Conservation (phyloP, 1,139 yeast genomes). For the Pichia sp. region DNA sequence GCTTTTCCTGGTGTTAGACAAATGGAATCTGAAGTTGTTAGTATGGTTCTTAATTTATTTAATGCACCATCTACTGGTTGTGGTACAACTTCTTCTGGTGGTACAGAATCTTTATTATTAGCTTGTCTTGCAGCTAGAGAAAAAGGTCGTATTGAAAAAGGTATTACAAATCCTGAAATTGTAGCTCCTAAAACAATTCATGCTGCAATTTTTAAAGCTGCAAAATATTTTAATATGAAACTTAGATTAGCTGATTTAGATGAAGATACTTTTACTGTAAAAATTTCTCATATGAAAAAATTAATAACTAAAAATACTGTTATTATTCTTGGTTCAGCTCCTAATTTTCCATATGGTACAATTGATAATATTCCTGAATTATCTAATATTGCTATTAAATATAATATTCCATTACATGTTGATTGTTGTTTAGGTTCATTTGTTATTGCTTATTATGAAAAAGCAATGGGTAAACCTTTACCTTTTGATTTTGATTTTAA, state of each 20-base stretch:
- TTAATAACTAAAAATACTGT: conserved; percentile 76
- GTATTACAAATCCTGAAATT: conserved; percentile 74
- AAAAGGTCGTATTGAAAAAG: conserved; percentile 47
- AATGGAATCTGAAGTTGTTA: conserved; percentile 93
- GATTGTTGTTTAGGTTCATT: conserved; percentile 96
- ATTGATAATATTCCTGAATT: conserved; percentile 80
- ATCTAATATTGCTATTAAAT: conserved; percentile 55
- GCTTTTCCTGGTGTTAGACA: conserved; percentile 94
- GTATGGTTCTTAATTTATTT: conserved; percentile 79
- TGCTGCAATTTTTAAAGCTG: conserved; percentile 94
- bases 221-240: conserved; percentile 83
- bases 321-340: conserved; percentile 86
- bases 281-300: conserved; percentile 53
- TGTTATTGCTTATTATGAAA: conserved; percentile 71
- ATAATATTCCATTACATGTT: conserved; percentile 80
- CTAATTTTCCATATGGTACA: conserved; percentile 95
- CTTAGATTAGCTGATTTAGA: conserved; percentile 76
- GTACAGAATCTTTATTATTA: conserved; percentile 83
- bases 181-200: conserved; percentile 87
- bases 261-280: conserved; percentile 46
- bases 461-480: conserved; percentile 42
- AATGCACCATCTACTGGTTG: conserved; percentile 67
- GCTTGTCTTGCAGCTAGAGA: conserved; percentile 85
- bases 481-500: conserved; percentile 78
- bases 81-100: conserved; percentile 96